These are phyloP conservation scores for Saccharomycopsis guyanensis DNA, from an alignment of 805 yeast species.

Conservation along the genomic window DNA sequence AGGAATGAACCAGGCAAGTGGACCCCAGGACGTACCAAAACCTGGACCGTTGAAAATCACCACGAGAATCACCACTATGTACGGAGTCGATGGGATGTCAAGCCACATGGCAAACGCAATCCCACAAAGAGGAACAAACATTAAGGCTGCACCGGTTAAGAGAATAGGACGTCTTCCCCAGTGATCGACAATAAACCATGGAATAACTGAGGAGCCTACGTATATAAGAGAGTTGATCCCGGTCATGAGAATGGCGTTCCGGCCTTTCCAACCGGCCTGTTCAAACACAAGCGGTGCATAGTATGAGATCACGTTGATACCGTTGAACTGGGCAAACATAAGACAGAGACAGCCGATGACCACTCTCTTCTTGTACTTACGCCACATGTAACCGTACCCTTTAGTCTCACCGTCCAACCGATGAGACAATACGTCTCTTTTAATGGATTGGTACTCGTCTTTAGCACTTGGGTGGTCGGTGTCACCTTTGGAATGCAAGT, in stretches of 20 bases:
- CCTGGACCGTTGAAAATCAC: constrained; percentile 68
- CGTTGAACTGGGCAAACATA: constrained; percentile 88
- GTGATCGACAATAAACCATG: constrained; percentile 82
- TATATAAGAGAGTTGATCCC: constrained; percentile 66
- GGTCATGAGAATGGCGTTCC: constrained; percentile 84
- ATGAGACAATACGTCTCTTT: constrained; percentile 68
- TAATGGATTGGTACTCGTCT: constrained; percentile 70
- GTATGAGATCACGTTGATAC: constrained; percentile 86
- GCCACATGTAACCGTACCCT: constrained; percentile 68
- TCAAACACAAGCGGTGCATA: constrained; percentile 93
- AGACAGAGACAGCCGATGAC: constrained; percentile 86
- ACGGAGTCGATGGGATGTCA: constrained; percentile 49
- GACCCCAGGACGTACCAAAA: constrained; percentile 92
- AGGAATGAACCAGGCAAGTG: constrained; percentile 84
- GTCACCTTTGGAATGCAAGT: constrained; percentile 72
- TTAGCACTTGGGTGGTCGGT: constrained; percentile 62
- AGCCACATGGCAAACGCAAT: constrained; percentile 57
- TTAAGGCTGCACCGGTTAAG: constrained; percentile 67
- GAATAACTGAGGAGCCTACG: constrained; percentile 65
- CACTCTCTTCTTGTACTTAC: constrained; percentile 66
- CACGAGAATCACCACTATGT: constrained; percentile 66
- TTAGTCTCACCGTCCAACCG: constrained; percentile 73
- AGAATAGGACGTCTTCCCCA: constrained; percentile 92
- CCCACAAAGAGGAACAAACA: constrained; percentile 62
- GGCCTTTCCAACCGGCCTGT: constrained; percentile 90